Base-by-base conservation (phyloP, 2,329 filamentous ascomycete genomes). In the Fusarium devonianum region DNA sequence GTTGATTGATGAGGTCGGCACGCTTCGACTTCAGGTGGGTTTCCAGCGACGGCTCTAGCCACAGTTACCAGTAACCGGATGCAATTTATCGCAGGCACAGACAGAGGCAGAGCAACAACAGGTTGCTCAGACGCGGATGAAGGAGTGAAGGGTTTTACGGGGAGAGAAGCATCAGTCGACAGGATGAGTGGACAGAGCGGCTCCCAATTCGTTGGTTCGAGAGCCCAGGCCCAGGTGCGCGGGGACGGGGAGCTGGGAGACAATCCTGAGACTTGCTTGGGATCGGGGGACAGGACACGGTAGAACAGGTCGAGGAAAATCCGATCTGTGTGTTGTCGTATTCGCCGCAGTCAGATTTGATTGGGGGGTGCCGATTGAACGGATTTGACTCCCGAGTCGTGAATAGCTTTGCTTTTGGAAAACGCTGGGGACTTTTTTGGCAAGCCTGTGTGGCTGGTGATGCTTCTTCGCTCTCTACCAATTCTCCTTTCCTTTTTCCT, bases 141-240 rank as follows among this genome's bases (percentile, higher is more conserved):
- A 39, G 49, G 56, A 55, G 58, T 56, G 56, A 64, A 64, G 52
- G 62, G 59, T 57, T 64, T 64, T 64, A 57, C 56, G 39, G 58
- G 52, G 40, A 55, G 42, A 41, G 45, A 47, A 58, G 46, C 47
- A 64, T 64, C 62, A 64, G 62, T 61, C 62, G 62, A 64, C 58
- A 62, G 59, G 55, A 58, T 41, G 55, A 62, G 56, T 54, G 56
- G 57, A 59, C 54, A 45, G 52, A 61, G 62, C 62, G 62, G 62
- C 62, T 64, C 62, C 62, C 59, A 64, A 64, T 64, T 64, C 62
- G 60, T 58, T 58, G 44, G 56, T 60, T 58, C 37, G 13, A 57
- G 34, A 58, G 52, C 43, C 56, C 53, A 60, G 49, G 48, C 53
- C 53, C 49, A 49, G 37, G 44, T 40, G 44, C 44, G 44, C 44